These are phyloP conservation scores for Naganishia onofrii DNA, from an alignment of 768 basidiomycete genomes.

Conservation along the genomic window DNA sequence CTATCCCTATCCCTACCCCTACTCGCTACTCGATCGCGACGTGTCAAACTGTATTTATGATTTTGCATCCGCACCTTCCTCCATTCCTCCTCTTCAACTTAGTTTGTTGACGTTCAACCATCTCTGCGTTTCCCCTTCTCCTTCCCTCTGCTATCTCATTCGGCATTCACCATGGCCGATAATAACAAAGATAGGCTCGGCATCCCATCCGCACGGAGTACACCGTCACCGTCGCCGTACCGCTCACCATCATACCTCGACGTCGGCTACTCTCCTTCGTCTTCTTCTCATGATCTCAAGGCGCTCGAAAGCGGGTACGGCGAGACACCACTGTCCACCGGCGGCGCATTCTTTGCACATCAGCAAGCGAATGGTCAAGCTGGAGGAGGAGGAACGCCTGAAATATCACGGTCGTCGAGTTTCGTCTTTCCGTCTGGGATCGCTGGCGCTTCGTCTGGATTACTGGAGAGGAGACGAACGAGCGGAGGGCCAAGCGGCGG, in stretches of 20 bases:
- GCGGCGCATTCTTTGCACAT: conserved; percentile 10
- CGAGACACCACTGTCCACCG: conserved; percentile 10
- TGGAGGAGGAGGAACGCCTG: conserved; percentile 2
- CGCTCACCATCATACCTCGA: conserved; percentile 7
- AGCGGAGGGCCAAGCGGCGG: not conserved
- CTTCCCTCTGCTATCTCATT: no score
- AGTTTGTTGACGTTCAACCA: not conserved
- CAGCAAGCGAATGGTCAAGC: not conserved
- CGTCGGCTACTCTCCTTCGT: conserved; percentile 16
- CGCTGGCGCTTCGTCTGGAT: conserved; percentile 14
- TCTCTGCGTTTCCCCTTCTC: no score
- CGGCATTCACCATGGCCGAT: conserved; percentile 7
- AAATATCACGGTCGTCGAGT: conserved; percentile 6
- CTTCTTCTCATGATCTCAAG: conserved; percentile 10
- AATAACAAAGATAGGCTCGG: not conserved
- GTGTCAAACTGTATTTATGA: no score
- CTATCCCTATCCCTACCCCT: no score
- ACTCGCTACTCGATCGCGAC: no score
- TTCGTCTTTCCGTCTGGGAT: conserved; percentile 12
- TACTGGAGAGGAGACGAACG: conserved; percentile 3
- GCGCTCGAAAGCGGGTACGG: conserved; percentile 10
- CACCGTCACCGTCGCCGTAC: not conserved
- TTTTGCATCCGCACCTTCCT: not conserved
- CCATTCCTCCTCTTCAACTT: not conserved
- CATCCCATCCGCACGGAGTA: not conserved